phyloP scores from a whole-genome alignment of 768 basidiomycete species.

The Mycena haematopus region DNA sequence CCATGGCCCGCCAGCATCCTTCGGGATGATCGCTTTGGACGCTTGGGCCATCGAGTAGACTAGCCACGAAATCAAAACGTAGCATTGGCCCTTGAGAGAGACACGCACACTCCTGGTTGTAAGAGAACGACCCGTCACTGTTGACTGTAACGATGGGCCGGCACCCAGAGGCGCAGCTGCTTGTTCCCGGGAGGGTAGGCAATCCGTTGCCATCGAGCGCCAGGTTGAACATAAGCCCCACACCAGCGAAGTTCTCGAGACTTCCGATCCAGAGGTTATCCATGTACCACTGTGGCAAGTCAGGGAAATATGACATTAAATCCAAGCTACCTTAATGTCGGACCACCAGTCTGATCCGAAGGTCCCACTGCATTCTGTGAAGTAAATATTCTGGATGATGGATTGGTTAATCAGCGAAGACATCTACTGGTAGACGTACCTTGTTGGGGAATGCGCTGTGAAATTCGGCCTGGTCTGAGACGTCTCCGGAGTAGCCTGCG shows the following conservation, averaged over 20 bases:
- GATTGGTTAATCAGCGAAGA: background rate
- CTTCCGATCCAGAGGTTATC: constrained; percentile 57
- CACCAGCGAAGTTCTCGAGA: constrained; percentile 61
- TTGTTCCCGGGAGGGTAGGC: constrained; percentile 68
- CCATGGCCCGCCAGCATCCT: constrained; percentile 71
- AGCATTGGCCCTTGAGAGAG: background rate
- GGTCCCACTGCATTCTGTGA: constrained; percentile 26
- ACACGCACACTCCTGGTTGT: constrained; percentile 68
- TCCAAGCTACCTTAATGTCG: constrained; percentile 57
- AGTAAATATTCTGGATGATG: constrained; percentile 16
- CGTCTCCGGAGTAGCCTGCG: constrained; percentile 18
- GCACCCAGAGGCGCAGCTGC: constrained; percentile 77
- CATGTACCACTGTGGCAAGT: constrained; percentile 61
- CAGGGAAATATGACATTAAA: constrained; percentile 32
- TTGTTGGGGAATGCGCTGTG: constrained; percentile 22
- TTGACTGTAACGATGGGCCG: constrained; percentile 73
- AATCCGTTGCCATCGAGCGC: constrained; percentile 70
- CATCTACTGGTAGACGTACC: background rate
- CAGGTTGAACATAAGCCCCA: constrained; percentile 77
- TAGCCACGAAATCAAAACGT: background rate
- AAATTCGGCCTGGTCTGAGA: constrained; percentile 9
- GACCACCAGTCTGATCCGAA: constrained; percentile 64
- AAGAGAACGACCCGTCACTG: constrained; percentile 62
- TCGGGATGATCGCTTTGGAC: constrained; percentile 76
- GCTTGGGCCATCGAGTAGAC: constrained; percentile 77